phyloP scores from a whole-genome alignment of 2,329 filamentous ascomycete genomes.

The Penicillium digitatum region DNA sequence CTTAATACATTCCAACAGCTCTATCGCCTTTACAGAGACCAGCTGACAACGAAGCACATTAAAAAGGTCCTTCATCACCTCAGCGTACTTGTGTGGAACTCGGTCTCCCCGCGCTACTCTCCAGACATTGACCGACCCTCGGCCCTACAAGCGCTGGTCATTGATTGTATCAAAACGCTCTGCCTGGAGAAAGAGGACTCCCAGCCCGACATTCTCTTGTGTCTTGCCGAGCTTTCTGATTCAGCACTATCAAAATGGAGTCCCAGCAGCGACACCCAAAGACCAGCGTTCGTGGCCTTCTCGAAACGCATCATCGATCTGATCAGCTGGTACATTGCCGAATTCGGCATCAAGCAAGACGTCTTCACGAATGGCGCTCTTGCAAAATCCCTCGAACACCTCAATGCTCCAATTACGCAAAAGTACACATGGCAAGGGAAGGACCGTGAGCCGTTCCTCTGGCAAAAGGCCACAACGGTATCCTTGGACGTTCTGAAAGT shows the following conservation, averaged over 20 bases:
- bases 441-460: slow-evolving; percentile 68
- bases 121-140: slow-evolving; percentile 39
- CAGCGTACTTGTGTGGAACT: slow-evolving; percentile 67
- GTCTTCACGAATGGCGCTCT: slow-evolving; percentile 69
- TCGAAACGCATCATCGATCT: slow-evolving; percentile 76
- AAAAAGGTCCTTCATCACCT: slow-evolving; percentile 68
- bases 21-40: slow-evolving; percentile 66
- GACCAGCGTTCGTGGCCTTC: slow-evolving; percentile 82
- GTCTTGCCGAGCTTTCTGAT: slow-evolving; percentile 64
- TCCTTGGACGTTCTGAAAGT: slow-evolving; percentile 64
- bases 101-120: slow-evolving; percentile 47
- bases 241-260: slow-evolving; percentile 50
- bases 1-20: slow-evolving; percentile 70
- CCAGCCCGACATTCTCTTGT: slow-evolving; percentile 35
- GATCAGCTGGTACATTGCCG: slow-evolving; percentile 47
- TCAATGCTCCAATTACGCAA: slow-evolving; percentile 66
- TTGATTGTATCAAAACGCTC: slow-evolving; percentile 35
- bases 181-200: slow-evolving; percentile 38
- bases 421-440: slow-evolving; percentile 76
- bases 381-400: slow-evolving; percentile 59
- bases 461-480: slow-evolving; percentile 73
- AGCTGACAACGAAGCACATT: slow-evolving; percentile 61
- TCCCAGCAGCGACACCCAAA: slow-evolving; percentile 40
- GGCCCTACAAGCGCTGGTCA: slow-evolving; percentile 33
- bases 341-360: slow-evolving; percentile 52